A percentile compares a stretch with the other conserved stretches of the same genome.
phyloP scores from a whole-genome alignment of 805 yeast genomes.

The Yarrowia deformans region DNA sequence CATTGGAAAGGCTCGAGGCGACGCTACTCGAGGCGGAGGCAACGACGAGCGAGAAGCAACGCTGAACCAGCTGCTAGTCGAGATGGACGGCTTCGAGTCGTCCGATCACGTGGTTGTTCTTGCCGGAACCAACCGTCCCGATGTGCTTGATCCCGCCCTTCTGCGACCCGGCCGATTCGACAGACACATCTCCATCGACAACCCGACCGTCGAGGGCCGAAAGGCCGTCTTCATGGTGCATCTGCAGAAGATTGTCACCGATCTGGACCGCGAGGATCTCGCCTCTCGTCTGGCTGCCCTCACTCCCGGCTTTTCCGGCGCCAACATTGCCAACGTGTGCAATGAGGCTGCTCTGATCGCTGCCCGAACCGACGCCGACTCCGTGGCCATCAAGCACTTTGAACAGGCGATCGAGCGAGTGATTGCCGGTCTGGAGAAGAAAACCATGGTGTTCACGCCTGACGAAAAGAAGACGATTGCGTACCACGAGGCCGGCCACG shows the following conservation, averaged over 20 bases:
- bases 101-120: slow-evolving; percentile 94
- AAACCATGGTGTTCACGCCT: slow-evolving; percentile 78
- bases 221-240: slow-evolving; percentile 92
- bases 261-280: slow-evolving; percentile 60
- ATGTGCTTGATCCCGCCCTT: slow-evolving; percentile 89
- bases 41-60: slow-evolving; percentile 98
- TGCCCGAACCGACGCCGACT: slow-evolving; percentile 78
- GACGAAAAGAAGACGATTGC: slow-evolving; percentile 93
- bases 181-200: slow-evolving; percentile 88
- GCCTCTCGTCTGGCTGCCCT: slow-evolving; percentile 91
- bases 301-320: slow-evolving; percentile 98
- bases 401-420: slow-evolving; percentile 98
- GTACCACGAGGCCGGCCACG: slow-evolving; percentile 99
- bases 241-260: slow-evolving; percentile 71
- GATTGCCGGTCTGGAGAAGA: slow-evolving; percentile 94
- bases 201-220: slow-evolving; percentile 94
- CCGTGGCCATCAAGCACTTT: slow-evolving; percentile 79
- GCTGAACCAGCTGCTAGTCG: slow-evolving; percentile 91
- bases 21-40: slow-evolving; percentile 73
- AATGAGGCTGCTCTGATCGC: slow-evolving; percentile 98
- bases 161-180: slow-evolving; percentile 98
- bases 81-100: slow-evolving; percentile 96
- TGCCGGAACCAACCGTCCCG: slow-evolving; percentile 97
- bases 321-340: slow-evolving; percentile 96
- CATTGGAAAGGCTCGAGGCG: slow-evolving; percentile 92